These are phyloP conservation scores for Globisporangium nagaii DNA, from an alignment of 352 stramenopile genomes.

Conservation along the genomic window DNA sequence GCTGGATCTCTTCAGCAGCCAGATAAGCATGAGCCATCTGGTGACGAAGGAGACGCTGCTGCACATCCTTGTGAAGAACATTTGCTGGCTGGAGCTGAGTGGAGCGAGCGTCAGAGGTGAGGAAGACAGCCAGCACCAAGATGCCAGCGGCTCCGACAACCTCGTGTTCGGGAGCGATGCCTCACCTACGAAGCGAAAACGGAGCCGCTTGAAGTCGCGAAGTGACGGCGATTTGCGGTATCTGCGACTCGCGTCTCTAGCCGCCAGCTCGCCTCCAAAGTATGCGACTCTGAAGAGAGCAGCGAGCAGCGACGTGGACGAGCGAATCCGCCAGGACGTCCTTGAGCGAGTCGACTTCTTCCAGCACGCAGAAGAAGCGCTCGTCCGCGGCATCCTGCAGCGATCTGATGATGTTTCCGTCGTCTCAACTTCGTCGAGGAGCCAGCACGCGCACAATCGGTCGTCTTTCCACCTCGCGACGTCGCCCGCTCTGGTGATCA, in stretches of 20 bases:
- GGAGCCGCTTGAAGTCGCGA: slow-evolving; percentile 31
- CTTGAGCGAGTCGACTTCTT: slow-evolving; percentile 3
- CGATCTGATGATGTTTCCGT: neutral
- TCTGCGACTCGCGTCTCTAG: slow-evolving; percentile 9
- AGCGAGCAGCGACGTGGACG: neutral
- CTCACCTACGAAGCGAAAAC: slow-evolving; percentile 14
- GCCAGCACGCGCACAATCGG: slow-evolving; percentile 1
- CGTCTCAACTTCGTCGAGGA: neutral
- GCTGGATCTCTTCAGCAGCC: slow-evolving; percentile 26
- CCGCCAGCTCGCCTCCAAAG: neutral
- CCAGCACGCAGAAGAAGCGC: slow-evolving; percentile 3
- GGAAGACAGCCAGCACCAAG: neutral
- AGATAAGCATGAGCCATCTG: slow-evolving; percentile 16
- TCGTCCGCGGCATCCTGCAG: slow-evolving; percentile 9
- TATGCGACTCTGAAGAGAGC: neutral
- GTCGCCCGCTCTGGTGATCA: slow-evolving; percentile 21
- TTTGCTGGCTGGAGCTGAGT: slow-evolving; percentile 28
- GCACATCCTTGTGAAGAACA: slow-evolving; percentile 40
- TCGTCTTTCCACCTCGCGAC: slow-evolving; percentile 27
- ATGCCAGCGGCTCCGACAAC: neutral
- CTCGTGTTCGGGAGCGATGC: neutral
- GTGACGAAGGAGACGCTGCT: slow-evolving; percentile 31
- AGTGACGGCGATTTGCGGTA: slow-evolving; percentile 43
- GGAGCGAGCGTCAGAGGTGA: neutral
- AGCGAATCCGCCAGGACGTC: neutral